Conservation (phyloP, 2,329 filamentous ascomycete species). For the Cladosporium sp. region DNA sequence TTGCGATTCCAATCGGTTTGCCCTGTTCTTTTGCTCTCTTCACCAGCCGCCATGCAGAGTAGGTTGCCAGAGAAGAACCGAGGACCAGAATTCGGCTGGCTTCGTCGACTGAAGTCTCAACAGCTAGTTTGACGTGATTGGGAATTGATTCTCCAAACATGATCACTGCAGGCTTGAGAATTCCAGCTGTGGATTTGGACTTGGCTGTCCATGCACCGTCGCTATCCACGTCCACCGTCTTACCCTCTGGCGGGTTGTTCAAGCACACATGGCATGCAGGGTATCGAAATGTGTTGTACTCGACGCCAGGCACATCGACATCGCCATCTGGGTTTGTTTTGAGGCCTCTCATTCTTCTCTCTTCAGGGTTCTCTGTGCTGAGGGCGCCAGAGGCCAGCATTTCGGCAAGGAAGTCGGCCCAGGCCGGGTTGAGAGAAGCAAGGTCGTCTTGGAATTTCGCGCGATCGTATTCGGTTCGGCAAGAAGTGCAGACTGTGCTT, state of each 20-base stretch:
- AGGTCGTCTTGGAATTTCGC: constrained; percentile 71
- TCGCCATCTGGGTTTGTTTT: constrained; percentile 92
- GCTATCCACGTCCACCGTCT: constrained; percentile 64
- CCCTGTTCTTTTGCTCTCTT: constrained; percentile 75
- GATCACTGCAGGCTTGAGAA: constrained; percentile 86
- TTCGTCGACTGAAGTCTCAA: constrained; percentile 73
- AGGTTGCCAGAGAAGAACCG: constrained; percentile 88
- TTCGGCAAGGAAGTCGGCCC: constrained; percentile 70
- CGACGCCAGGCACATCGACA: constrained; percentile 79
- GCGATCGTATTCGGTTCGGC: constrained; percentile 65
- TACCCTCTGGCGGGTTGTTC: constrained; percentile 50
- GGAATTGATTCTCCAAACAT: constrained; percentile 95
- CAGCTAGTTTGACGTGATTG: constrained; percentile 62
- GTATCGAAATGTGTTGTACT: constrained; percentile 86
- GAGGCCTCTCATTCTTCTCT: constrained; percentile 63
- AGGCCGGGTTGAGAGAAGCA: constrained; percentile 74
- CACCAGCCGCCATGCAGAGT: constrained; percentile 86
- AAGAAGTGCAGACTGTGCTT: constrained; percentile 74
- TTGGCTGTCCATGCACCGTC: constrained; percentile 72
- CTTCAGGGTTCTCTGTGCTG: constrained; percentile 68
- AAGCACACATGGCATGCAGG: constrained; percentile 83
- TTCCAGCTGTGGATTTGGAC: constrained; percentile 52
- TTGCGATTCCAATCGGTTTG: constrained; percentile 83
- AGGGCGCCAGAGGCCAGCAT: constrained; percentile 71
- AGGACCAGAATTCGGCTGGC: constrained; percentile 72